These are phyloP conservation scores for Coemansia linderi DNA, from an alignment of 371 early-diverging fungal species.

Conservation along the genomic window DNA sequence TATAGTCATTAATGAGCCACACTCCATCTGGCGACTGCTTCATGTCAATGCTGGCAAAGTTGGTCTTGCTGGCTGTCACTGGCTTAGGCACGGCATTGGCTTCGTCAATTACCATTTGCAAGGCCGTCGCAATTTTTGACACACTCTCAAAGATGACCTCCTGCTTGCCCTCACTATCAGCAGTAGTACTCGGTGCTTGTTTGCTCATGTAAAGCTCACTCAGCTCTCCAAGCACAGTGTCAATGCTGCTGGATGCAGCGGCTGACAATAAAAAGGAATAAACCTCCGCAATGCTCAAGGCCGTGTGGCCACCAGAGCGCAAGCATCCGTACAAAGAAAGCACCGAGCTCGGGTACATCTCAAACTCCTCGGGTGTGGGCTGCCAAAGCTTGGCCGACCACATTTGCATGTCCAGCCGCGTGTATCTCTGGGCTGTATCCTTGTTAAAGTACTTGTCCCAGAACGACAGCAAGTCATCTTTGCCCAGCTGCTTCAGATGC, in stretches of 20 bases:
- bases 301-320: not conserved
- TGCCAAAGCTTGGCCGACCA: slow-evolving; percentile 34
- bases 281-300: slow-evolving; percentile 60
- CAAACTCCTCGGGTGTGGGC: not conserved
- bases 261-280: slow-evolving; percentile 49
- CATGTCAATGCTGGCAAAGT: too few relatives aligned
- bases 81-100: not conserved
- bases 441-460: slow-evolving; percentile 43
- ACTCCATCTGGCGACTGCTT: too few relatives aligned
- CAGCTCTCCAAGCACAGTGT: not conserved
- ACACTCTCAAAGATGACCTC: not conserved
- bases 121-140: not conserved
- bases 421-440: slow-evolving; percentile 12
- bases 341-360: not conserved
- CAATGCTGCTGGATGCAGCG: not conserved
- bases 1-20: too few relatives aligned
- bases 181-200: not conserved
- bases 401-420: slow-evolving; percentile 12
- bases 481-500: slow-evolving; percentile 20
- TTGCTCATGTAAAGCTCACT: not conserved
- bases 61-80: too few relatives aligned
- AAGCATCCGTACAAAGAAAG: not conserved
- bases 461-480: slow-evolving; percentile 38
- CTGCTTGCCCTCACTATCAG: not conserved
- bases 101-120: not conserved